These are phyloP conservation scores for Hordeum marinum DNA, from an alignment of 176 grass and related monocot species.

Conservation along the genomic window DNA sequence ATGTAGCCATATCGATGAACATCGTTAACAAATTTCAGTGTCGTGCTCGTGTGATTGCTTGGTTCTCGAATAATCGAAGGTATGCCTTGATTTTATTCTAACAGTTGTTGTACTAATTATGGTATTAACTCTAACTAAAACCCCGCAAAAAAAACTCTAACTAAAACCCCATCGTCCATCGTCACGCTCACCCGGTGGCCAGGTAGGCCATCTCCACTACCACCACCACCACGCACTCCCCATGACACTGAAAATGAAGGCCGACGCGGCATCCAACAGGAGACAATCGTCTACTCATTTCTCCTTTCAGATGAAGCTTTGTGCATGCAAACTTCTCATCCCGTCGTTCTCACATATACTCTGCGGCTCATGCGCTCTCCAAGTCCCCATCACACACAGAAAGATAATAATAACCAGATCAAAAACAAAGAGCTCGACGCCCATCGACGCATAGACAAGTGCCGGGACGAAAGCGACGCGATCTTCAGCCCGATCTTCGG, in stretches of 20 bases:
- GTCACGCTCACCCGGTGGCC: background rate
- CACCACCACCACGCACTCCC: background rate
- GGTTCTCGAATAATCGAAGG: too few species aligned
- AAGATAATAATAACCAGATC: background rate
- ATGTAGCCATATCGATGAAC: too few species aligned
- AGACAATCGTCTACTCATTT: background rate
- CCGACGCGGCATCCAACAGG: background rate
- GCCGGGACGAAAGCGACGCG: background rate
- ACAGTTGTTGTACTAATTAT: too few species aligned
- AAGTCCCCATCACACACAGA: background rate
- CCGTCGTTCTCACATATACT: background rate
- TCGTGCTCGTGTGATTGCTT: too few species aligned
- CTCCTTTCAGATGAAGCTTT: background rate
- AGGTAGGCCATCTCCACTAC: constrained; percentile 12
- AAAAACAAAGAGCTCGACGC: background rate
- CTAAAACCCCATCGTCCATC: background rate
- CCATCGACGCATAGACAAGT: background rate
- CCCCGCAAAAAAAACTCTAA: too few species aligned
- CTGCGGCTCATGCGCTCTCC: too few species aligned
- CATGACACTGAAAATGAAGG: background rate
- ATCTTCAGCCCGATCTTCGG: background rate
- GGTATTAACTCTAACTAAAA: too few species aligned
- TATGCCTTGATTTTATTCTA: too few species aligned
- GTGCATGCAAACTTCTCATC: background rate
- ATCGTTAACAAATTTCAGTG: too few species aligned